These are phyloP conservation scores for Combretum micranthum DNA, from an alignment of 345 rosid species.

Conservation along the genomic window DNA sequence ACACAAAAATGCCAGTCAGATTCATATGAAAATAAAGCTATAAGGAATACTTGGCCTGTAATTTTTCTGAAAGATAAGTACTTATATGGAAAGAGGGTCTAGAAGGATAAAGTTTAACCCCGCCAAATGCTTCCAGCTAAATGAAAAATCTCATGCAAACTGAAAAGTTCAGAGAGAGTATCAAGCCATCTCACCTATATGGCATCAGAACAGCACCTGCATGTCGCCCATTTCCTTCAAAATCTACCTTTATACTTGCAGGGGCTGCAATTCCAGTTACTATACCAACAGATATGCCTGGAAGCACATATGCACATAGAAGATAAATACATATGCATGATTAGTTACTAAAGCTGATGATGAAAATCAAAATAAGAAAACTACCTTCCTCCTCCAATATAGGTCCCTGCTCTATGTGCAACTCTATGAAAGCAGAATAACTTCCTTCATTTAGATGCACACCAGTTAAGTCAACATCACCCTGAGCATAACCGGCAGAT, in stretches of 20 bases:
- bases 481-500: constrained; percentile 72
- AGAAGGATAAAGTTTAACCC: too few species aligned
- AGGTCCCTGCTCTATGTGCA: constrained; percentile 97
- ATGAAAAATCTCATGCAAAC: too few species aligned
- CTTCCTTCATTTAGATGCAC: constrained; percentile 59
- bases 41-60: too few species aligned
- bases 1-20: neutral
- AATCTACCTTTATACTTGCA: constrained; percentile 85
- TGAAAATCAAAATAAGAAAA: constrained; percentile 5
- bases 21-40: too few species aligned
- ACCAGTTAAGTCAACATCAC: constrained; percentile 44
- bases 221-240: constrained; percentile 93
- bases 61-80: too few species aligned
- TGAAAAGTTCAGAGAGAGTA: neutral
- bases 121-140: too few species aligned
- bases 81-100: too few species aligned
- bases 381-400: constrained; percentile 82
- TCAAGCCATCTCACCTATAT: constrained; percentile 37
- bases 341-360: neutral
- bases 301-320: constrained; percentile 4
- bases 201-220: constrained; percentile 98
- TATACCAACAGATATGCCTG: constrained; percentile 74
- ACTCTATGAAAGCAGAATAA: constrained; percentile 79
- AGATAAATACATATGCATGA: neutral
- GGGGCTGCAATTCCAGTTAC: constrained; percentile 98